Evolutionary conservation across 345 rosid genomes (phyloP), one percentile per base, ranked within the genome.

Genomic region (Lumnitzera littorea): DNA sequence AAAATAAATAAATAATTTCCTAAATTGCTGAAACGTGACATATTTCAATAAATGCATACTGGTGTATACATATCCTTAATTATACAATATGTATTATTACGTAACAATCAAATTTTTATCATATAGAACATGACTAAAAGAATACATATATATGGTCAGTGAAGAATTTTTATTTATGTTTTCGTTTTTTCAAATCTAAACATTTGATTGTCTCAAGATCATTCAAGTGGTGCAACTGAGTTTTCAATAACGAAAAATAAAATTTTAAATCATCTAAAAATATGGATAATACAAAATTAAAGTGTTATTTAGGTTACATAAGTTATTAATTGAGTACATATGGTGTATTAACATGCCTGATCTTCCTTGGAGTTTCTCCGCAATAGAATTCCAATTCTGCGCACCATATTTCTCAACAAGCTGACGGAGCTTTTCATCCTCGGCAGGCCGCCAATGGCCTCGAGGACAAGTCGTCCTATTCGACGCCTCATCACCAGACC

Each of bases 361-460:
- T 83, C 91, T 78, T 74, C 88, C 88, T 73, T 77, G 83, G 47
- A 85, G 86, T 66, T 83, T 78, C 50, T 83, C 82, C 0, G 91
- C 86, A 11, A 85, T 85, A 53, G 79, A 85, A 66, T 85, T 85
- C 91, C 91, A 85, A 62, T 83, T 85, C 61, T 79, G 88, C 0
- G 91, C 81, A 69, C 91, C 91, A 23, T 63, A 75, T 62, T 83
- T 78, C 54, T 83, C 74, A 36, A 85, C 88, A 47, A 85, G 86
- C 65, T 73, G 83, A 61, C 80, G 71, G 51, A 85, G 91, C 64
- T 77, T 83, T 64, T 83, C 86, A 64, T 85, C 91, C 62, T 85
- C 91, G 14, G 77, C 84, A 0, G 88, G 84, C 50, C 88, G 77
- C 91, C 91, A 85, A 72, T 85, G 91, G 5, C 91, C 91, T 36